Conservation (phyloP, 1,284 basidiomycete species). For the Leccinum subspadiceum region DNA sequence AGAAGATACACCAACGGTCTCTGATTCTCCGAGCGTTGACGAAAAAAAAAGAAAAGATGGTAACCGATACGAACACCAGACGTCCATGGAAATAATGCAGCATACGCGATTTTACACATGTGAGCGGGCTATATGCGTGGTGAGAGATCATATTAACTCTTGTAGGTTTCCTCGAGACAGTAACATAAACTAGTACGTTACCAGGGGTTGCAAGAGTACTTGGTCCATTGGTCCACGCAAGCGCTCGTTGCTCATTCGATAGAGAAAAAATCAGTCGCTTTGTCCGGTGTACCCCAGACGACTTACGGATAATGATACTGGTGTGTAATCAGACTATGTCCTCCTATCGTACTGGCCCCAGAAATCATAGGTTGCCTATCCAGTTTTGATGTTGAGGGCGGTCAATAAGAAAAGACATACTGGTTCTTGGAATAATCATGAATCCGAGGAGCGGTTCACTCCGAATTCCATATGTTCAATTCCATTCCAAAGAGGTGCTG, state of each 20-base stretch:
- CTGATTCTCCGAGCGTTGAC: background rate
- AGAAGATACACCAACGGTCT: background rate
- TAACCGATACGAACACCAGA: too few species aligned
- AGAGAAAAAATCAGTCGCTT: background rate
- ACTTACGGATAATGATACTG: too few species aligned
- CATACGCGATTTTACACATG: background rate
- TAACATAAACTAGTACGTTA: background rate
- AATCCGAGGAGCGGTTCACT: background rate
- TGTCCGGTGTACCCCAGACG: background rate
- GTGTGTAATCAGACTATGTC: background rate
- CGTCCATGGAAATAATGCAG: background rate
- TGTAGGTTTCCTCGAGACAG: background rate
- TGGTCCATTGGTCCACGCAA: background rate
- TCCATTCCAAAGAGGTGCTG: constrained; percentile 5
- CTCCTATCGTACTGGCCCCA: background rate
- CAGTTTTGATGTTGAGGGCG: background rate
- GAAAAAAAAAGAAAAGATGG: too few species aligned
- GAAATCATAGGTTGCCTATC: background rate
- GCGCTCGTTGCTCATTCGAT: background rate
- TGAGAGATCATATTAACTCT: background rate
- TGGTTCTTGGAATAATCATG: background rate
- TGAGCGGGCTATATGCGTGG: background rate
- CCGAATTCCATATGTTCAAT: background rate
- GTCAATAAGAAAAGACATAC: background rate
- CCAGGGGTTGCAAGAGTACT: background rate